Evolutionary conservation across 257 asterid genomes (phyloP), one percentile per base, ranked within the genome.

Genomic region (Paraleonurus japonicus): DNA sequence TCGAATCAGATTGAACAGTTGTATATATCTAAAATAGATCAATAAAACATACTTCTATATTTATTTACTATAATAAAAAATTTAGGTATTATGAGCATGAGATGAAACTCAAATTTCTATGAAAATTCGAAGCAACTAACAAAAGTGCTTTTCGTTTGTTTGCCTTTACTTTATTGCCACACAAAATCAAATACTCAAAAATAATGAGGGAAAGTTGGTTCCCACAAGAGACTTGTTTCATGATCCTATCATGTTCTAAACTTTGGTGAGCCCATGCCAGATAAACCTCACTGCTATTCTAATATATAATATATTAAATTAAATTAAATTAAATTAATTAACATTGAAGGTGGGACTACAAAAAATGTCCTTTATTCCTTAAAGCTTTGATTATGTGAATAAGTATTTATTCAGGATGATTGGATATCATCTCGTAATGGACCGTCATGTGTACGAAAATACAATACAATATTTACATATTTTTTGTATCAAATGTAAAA

Each of bases 201-300:
- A 7, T 30, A 55, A 65, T 68, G 60, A 61, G 50, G 69, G 24
- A 73, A 88, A 85, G 94, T 84, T 75, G 83, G 75, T 77, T 76
- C 84, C 85, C 92, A 88, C 89, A 87, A 83, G 84, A 80, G 85
- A 80, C 79, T 74, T 84, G 94, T 87, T 85, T 85, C 89, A 84
- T 85, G 81, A 85, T 83, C 88, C 84, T 78, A 86, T 86, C 95
- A 86, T 89, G 73, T 53, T 73, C 35, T 41, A 70, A 71, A 81
- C 84, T 81, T 76, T 59, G 79, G 92, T 78, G 90, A 76, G 81
- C 81, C 83, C 81, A 66, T 70, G 87, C 85, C 91, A 90, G 89
- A 75, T 83, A 76, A 48, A 6, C 76, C 71, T 60, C 80, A 19
- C 23, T 75, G 65, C 72, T 65, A 64, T 75, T 69, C 12, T 27